These are phyloP conservation scores for Staphylotrichum tortipilum DNA, from an alignment of 495 filamentous ascomycete genomes.

Conservation along the genomic window DNA sequence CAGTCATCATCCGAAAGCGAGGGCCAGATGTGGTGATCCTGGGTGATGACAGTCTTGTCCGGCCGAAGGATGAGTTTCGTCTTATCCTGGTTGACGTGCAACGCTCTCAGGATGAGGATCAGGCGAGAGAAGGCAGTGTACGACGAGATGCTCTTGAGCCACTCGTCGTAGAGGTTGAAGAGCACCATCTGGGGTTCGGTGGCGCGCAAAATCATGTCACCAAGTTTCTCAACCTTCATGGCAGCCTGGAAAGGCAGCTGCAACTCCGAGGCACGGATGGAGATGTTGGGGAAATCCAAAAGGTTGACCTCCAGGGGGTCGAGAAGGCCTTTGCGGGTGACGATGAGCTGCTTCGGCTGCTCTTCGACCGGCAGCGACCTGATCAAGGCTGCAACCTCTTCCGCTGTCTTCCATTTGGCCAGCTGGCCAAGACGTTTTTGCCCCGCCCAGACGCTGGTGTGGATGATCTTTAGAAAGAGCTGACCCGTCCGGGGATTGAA, in stretches of 20 bases:
- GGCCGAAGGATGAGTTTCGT: slow-evolving; percentile 95
- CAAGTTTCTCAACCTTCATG: slow-evolving; percentile 99
- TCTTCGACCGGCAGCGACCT: slow-evolving; percentile 96
- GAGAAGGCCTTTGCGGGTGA: slow-evolving; percentile 92
- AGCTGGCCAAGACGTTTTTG: slow-evolving; percentile 98
- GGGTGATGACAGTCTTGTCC: slow-evolving; percentile 96
- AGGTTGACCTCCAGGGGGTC: slow-evolving; percentile 97
- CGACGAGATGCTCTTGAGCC: slow-evolving; percentile 96
- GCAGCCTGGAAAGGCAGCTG: slow-evolving; percentile 98
- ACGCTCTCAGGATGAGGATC: slow-evolving; percentile 86
- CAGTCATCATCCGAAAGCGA: slow-evolving; percentile 91
- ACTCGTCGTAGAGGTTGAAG: slow-evolving; percentile 98
- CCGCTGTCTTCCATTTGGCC: slow-evolving; percentile 99
- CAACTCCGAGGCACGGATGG: slow-evolving; percentile 94
- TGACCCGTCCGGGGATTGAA: slow-evolving; percentile 98
- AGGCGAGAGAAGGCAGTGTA: slow-evolving; percentile 98
- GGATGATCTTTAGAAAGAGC: slow-evolving; percentile 98
- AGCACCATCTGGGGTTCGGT: slow-evolving; percentile 99
- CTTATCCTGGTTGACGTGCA: slow-evolving; percentile 98
- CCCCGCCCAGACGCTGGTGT: slow-evolving; percentile 98
- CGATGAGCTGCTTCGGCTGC: slow-evolving; percentile 97
- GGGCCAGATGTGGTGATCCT: slow-evolving; percentile 99
- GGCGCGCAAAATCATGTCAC: slow-evolving; percentile 96
- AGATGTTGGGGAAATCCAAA: slow-evolving; percentile 98
- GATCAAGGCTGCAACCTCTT: slow-evolving; percentile 98